phyloP scores from a whole-genome alignment of 345 rosid genomes.

The Melaleuca quinquenervia region DNA sequence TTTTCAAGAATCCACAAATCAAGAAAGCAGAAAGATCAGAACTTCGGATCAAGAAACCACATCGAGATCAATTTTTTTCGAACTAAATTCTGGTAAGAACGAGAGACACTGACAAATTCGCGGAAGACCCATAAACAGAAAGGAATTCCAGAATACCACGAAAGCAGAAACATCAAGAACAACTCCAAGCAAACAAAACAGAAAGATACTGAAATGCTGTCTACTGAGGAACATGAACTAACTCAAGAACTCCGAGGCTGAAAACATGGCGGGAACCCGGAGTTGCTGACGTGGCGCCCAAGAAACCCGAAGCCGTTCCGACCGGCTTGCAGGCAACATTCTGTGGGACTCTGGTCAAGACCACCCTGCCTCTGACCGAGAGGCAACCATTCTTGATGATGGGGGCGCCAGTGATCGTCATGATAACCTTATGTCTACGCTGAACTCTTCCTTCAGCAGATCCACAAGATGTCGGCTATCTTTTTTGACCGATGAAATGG shows the following conservation, averaged over 20 bases:
- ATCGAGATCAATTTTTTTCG: neutral
- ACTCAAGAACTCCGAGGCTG: conserved; percentile 51
- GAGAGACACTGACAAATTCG: neutral
- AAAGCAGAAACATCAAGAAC: neutral
- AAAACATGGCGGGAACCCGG: conserved; percentile 48
- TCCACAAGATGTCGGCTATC: neutral
- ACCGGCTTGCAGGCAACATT: conserved; percentile 29
- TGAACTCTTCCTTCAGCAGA: neutral
- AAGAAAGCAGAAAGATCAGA: neutral
- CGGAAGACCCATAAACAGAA: neutral
- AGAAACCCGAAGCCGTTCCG: conserved; percentile 19
- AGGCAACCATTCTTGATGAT: conserved; percentile 27
- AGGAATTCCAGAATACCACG: neutral
- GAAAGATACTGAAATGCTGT: neutral
- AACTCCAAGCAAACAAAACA: neutral
- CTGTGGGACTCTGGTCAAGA: conserved; percentile 19
- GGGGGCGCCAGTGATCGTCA: conserved; percentile 26
- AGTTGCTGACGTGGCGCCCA: conserved; percentile 31
- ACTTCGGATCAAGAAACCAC: neutral
- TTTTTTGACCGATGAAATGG: neutral
- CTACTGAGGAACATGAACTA: neutral
- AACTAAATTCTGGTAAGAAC: neutral
- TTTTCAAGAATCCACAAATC: neutral
- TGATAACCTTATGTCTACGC: neutral
- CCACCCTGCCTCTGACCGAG: conserved; percentile 32